Base-by-base conservation (phyloP, 2,329 filamentous ascomycete species). In the Fusarium sp. region DNA sequence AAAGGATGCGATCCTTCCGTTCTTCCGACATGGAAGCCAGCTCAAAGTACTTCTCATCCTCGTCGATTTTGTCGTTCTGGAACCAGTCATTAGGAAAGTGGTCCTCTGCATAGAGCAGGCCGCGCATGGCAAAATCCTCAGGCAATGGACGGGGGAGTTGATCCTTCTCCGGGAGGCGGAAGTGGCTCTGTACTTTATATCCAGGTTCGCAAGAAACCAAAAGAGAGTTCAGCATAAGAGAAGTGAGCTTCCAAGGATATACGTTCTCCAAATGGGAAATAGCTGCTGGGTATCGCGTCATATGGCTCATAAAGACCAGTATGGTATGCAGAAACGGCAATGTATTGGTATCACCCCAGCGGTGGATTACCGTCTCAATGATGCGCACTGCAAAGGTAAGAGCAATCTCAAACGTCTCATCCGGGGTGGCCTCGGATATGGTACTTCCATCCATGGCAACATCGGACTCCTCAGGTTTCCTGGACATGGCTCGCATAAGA, bases 31-130 rank as follows among this genome's bases (percentile, higher is more conserved):
- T 90, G 0, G 87, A 90, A 0, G 88, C 79, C 0, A 87, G 78
- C 72, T 92, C 90, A 45, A 92, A 86, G 17, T 85, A 85, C 42
- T 89, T 86, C 63, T 92, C 90, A 13, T 91, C 88, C n/a, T 92
- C 90, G 26, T 92, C 90, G 7, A 89, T 83, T 60, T 85, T 85
- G 2, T 85, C 83, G 10, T 84, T 82, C 0, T 75, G 69, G 72
- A 92, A 92, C 87, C 87, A 92, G 1, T 82, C 79, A 0, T 77
- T 58, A 0, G 90, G 89, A 54, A 87, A 90, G 58, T 90, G 90
- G 13, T 82, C 81, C 3, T 88, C 83, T 0, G 85, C 81, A 81
- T 88, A 92, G 3, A 89, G 76, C 2, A 92, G 79, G 0, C 91
- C 91, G 2, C 90, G 83, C 57, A 93, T 84, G 0, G 87, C 83